Conservation (phyloP, 2,329 filamentous ascomycete species). For the Diaporthe longicolla region DNA sequence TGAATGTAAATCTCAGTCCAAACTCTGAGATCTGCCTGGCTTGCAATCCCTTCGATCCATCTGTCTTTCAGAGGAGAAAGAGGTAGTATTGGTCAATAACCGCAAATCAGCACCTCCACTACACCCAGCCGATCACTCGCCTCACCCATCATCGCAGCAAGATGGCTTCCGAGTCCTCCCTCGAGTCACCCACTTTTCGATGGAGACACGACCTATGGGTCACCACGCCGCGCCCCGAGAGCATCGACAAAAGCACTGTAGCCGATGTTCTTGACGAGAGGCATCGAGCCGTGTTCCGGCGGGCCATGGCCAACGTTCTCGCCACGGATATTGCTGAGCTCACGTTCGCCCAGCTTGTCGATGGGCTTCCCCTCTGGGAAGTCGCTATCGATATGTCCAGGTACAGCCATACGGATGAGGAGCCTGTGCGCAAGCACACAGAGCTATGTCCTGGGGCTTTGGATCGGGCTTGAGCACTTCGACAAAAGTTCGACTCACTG, state of each 20-base stretch:
- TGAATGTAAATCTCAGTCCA: background rate
- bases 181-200: background rate
- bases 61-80: background rate
- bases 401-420: background rate
- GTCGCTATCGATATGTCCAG: background rate
- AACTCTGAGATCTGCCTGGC: background rate
- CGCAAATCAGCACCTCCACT: background rate
- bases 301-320: background rate
- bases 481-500: background rate
- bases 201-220: background rate
- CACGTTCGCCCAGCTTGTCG: constrained; percentile 4
- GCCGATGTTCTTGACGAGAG: background rate
- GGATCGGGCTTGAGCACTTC: background rate
- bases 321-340: background rate
- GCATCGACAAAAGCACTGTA: background rate
- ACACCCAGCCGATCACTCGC: background rate
- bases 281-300: background rate
- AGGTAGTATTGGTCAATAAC: background rate
- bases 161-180: constrained; percentile 12
- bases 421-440: background rate
- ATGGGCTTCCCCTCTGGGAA: background rate
- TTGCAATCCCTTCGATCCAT: background rate
- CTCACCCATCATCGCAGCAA: background rate
- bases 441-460: background rate
- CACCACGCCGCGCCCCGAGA: background rate